phyloP scores from a whole-genome alignment of 257 asterid genomes.

The Nicotiana paniculata region DNA sequence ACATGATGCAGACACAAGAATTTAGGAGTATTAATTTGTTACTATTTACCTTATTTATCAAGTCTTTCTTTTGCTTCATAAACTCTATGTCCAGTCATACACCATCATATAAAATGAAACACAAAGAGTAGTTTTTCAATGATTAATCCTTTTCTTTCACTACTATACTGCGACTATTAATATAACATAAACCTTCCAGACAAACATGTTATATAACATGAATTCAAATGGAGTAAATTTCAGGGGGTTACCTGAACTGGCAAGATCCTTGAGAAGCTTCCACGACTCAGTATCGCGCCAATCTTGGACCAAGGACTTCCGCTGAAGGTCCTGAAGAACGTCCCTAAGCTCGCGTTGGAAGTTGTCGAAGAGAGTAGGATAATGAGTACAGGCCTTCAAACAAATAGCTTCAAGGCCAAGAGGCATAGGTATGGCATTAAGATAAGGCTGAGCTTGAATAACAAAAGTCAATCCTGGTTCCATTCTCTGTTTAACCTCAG shows the following conservation, averaged over 20 bases:
- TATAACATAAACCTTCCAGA: not conserved
- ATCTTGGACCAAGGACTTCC: slow-evolving; percentile 37
- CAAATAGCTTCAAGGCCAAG: slow-evolving; percentile 76
- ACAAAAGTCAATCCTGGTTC: slow-evolving; percentile 86
- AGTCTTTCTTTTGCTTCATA: not conserved
- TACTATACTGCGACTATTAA: not conserved
- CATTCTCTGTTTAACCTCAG: slow-evolving; percentile 58
- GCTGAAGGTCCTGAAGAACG: slow-evolving; percentile 60
- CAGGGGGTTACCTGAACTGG: slow-evolving; percentile 55
- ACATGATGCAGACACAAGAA: not conserved
- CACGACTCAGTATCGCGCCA: slow-evolving; percentile 90
- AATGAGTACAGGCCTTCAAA: slow-evolving; percentile 85
- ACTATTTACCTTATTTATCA: not conserved
- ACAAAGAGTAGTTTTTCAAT: not conserved
- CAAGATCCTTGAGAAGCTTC: slow-evolving; percentile 80
- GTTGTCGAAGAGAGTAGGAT: slow-evolving; percentile 91
- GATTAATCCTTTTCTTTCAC: not conserved
- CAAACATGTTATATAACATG: not conserved
- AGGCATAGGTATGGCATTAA: slow-evolving; percentile 87
- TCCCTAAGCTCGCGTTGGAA: slow-evolving; percentile 95
- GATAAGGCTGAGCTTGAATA: slow-evolving; percentile 88
- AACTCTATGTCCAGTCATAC: not conserved
- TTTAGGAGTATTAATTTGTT: not conserved
- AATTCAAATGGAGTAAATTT: not conserved
- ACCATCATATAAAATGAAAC: not conserved